Percentiles rank a stretch among this genome's conserved stretches.
Evolutionary conservation across 2,329 filamentous ascomycete species (phyloP).

Genomic region (Colletotrichum echinochloae): DNA sequence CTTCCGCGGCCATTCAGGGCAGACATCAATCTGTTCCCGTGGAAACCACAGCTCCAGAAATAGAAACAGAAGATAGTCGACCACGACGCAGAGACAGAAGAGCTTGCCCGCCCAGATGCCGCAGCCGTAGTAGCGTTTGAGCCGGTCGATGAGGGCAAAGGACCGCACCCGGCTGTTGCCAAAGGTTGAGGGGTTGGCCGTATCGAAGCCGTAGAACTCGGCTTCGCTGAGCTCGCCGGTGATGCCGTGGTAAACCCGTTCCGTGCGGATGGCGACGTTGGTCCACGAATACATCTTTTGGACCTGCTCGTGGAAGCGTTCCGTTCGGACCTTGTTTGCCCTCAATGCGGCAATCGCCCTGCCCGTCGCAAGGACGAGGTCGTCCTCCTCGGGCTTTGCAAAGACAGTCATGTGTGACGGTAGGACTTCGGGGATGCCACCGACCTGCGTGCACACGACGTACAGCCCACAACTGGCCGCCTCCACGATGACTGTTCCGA

Average conservation of each 20-base stretch:
- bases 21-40: constrained; percentile 86
- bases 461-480: constrained; percentile 96
- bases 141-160: constrained; percentile 91
- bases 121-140: constrained; percentile 98
- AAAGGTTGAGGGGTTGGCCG: constrained; percentile 70
- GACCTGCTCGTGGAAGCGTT: constrained; percentile 96
- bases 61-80: constrained; percentile 93
- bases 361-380: constrained; percentile 89
- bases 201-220: constrained; percentile 88
- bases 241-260: constrained; percentile 95
- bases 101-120: constrained; percentile 98
- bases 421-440: constrained; percentile 95
- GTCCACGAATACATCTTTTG: constrained; percentile 99
- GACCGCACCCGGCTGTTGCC: constrained; percentile 82
- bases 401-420: constrained; percentile 98
- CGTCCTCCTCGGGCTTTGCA: constrained; percentile 95
- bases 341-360: constrained; percentile 89
- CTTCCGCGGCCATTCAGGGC: constrained; percentile 92
- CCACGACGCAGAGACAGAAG: constrained; percentile 92
- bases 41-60: constrained; percentile 90
- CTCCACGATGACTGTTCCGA: constrained; percentile 97
- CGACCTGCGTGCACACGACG: constrained; percentile 95
- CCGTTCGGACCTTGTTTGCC: constrained; percentile 87
- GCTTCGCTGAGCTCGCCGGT: constrained; percentile 86
- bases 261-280: constrained; percentile 92